Percentiles rank a stretch among this genome's conserved stretches.
phyloP scores from a whole-genome alignment of 73 alveolate species.

The Symbiodinium natans region DNA sequence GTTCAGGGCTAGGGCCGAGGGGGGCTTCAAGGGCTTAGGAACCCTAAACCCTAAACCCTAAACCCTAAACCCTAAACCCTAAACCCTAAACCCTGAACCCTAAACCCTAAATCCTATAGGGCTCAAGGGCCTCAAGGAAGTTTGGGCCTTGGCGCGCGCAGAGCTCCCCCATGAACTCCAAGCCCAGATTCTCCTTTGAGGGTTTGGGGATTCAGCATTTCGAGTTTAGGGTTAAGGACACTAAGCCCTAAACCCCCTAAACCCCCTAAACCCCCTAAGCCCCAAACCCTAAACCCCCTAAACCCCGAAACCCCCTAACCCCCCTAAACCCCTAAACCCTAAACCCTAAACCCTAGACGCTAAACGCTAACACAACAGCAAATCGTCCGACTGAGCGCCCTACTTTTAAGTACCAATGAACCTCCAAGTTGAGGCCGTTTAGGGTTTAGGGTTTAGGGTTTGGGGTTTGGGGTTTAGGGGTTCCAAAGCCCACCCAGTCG shows the following conservation, averaged over 20 bases:
- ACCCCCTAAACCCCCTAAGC: not conserved
- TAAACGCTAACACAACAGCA: too few species aligned
- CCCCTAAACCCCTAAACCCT: not conserved
- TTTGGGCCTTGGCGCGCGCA: too few species aligned
- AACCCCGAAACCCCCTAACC: not conserved
- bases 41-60: not conserved
- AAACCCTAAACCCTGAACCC: not conserved
- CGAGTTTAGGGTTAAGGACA: not conserved
- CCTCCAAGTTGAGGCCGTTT: too few species aligned
- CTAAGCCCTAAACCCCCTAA: not conserved
- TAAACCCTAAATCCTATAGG: not conserved
- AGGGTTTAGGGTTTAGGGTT: too few species aligned
- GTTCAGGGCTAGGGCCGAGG: not conserved
- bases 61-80: not conserved
- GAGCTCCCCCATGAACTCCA: too few species aligned
- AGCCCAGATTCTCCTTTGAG: not conserved
- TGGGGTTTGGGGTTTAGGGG: too few species aligned
- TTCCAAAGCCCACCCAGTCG: too few species aligned
- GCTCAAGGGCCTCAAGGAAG: too few species aligned
- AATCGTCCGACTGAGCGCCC: too few species aligned
- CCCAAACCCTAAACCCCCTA: not conserved
- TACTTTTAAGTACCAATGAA: too few species aligned
- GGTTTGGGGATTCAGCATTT: not conserved
- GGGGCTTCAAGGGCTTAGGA: not conserved
- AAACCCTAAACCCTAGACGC: not conserved